Percentiles rank a stretch among this genome's conserved stretches.
phyloP scores from a whole-genome alignment of 129 eudicot species.

The Silybum marianum region DNA sequence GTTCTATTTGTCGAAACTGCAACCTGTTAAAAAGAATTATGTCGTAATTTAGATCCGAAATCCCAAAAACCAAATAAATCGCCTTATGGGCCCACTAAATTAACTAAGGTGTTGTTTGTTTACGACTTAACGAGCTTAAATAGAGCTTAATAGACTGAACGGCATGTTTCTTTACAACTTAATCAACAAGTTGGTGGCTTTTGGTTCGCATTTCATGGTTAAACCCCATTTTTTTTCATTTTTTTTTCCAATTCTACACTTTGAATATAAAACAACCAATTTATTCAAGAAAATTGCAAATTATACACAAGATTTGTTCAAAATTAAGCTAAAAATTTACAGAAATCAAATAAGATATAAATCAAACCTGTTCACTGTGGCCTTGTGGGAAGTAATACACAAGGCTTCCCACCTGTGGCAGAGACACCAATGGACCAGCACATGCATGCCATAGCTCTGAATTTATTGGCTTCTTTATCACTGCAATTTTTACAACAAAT shows the following conservation, averaged over 20 bases:
- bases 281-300: slow-evolving; percentile 1
- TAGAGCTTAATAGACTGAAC: background rate
- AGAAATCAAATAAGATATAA: slow-evolving; percentile 2
- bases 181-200: background rate
- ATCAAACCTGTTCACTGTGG: slow-evolving; percentile 92
- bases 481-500: slow-evolving; percentile 1
- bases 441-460: slow-evolving; percentile 99
- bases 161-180: background rate
- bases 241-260: background rate
- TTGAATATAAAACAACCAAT: background rate
- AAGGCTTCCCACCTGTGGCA: slow-evolving; percentile 97
- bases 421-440: slow-evolving; percentile 92
- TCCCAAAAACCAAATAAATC: background rate
- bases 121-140: background rate
- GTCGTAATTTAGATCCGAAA: background rate
- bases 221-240: background rate
- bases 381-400: slow-evolving; percentile 99
- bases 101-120: background rate
- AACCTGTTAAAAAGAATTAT: slow-evolving; percentile 51
- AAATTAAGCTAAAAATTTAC: slow-evolving; percentile 10
- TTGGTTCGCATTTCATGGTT: background rate
- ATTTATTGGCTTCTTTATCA: slow-evolving; percentile 57
- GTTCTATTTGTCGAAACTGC: slow-evolving; percentile 92
- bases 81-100: background rate
- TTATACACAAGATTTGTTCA: background rate